A percentile compares a stretch with the other conserved stretches of the same genome.
phyloP scores from a whole-genome alignment of 1,284 basidiomycete species.

The Trichosporon sp. region DNA sequence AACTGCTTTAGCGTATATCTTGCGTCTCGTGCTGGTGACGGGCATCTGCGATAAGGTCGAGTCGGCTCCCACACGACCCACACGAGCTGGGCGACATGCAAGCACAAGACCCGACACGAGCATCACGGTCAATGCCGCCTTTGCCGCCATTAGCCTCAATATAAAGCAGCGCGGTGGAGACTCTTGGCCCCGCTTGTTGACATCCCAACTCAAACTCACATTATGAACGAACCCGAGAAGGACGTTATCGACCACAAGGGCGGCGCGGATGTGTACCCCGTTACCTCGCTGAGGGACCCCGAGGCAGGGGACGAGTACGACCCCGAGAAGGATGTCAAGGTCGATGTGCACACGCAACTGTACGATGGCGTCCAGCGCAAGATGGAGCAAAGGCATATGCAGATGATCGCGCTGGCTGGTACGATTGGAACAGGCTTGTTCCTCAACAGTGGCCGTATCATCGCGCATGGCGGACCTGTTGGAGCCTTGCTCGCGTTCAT shows the following conservation, averaged over 20 bases:
- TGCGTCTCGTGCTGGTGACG: background rate
- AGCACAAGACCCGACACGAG: too few relatives aligned
- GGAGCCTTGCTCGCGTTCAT: constrained; percentile 46
- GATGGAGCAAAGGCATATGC: constrained; percentile 47
- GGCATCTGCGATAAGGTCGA: background rate
- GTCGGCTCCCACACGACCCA: background rate
- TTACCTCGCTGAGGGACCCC: background rate
- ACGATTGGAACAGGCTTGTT: constrained; percentile 69
- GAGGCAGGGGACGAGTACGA: background rate
- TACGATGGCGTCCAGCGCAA: constrained; percentile 38
- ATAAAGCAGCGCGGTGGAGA: background rate
- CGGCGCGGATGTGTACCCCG: background rate
- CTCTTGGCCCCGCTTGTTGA: background rate
- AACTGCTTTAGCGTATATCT: background rate
- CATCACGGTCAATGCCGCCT: background rate
- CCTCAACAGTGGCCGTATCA: constrained; percentile 69
- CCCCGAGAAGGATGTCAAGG: constrained; percentile 21
- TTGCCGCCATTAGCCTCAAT: background rate
- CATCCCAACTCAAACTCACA: background rate
- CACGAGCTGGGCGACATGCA: background rate
- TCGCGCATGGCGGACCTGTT: constrained; percentile 58
- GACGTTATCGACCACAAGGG: constrained; percentile 6
- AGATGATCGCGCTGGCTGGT: constrained; percentile 45
- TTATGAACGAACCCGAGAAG: background rate
- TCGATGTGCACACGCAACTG: constrained; percentile 23